Percentiles rank a stretch among this genome's conserved stretches.
Evolutionary conservation across 257 asterid genomes (phyloP).

Genomic region (Penstemon barbatus): DNA sequence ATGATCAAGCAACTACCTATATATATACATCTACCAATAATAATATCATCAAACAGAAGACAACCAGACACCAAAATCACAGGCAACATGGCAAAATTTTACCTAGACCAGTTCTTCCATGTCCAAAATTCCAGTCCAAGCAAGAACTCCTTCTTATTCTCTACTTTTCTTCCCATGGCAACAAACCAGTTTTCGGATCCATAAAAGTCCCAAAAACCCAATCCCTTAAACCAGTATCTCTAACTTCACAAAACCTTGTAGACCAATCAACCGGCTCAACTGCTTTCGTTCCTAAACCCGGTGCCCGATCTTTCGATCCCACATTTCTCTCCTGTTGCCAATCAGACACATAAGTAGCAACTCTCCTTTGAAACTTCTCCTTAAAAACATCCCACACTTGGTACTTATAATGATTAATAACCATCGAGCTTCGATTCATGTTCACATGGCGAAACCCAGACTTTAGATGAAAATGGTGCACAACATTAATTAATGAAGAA

Average conservation of each 20-base stretch:
- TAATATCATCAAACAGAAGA: neutral
- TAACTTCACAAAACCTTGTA: slow-evolving; percentile 60
- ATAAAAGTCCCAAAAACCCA: slow-evolving; percentile 37
- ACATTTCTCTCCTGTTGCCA: slow-evolving; percentile 65
- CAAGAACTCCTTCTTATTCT: neutral
- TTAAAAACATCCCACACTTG: slow-evolving; percentile 90
- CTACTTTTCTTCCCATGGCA: slow-evolving; percentile 64
- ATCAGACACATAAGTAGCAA: slow-evolving; percentile 76
- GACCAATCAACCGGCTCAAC: slow-evolving; percentile 74
- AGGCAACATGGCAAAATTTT: too few species aligned
- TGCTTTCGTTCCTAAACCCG: slow-evolving; percentile 72
- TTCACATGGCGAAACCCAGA: slow-evolving; percentile 38
- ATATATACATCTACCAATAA: neutral
- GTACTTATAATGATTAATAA: slow-evolving; percentile 77
- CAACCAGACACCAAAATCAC: too few species aligned
- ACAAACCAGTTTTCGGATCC: slow-evolving; percentile 41
- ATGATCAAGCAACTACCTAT: slow-evolving; percentile 8
- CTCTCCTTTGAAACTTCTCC: slow-evolving; percentile 71
- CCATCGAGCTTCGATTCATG: slow-evolving; percentile 39
- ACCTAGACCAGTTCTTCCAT: too few species aligned
- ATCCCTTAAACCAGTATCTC: slow-evolving; percentile 55
- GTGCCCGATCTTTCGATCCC: slow-evolving; percentile 73
- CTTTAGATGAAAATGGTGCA: slow-evolving; percentile 69
- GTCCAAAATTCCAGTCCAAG: too few species aligned
- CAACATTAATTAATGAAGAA: slow-evolving; percentile 53